Conservation (phyloP, 805 yeast genomes). For the Yamadazyma tumulicola region DNA sequence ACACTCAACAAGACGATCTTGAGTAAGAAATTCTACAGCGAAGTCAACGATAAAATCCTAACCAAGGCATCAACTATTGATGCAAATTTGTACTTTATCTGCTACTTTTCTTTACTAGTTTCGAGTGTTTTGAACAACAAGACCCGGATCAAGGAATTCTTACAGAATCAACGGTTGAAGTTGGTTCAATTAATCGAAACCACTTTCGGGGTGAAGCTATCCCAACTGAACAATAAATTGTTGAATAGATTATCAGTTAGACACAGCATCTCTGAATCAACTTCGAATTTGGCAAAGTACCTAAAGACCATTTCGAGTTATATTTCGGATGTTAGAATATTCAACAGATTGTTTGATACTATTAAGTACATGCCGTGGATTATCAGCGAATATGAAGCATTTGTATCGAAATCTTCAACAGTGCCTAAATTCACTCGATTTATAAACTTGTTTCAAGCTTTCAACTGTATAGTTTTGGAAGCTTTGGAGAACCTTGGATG, state of each 20-base stretch:
- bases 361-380: slow-evolving; percentile 45
- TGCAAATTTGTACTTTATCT: slow-evolving; percentile 37
- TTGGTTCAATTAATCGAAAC: slow-evolving; percentile 17
- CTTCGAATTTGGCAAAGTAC: slow-evolving; percentile 28
- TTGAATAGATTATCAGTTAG: slow-evolving; percentile 5
- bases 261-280: not conserved
- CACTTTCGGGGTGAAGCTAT: slow-evolving; percentile 12
- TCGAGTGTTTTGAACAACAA: slow-evolving; percentile 38
- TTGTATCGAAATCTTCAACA: slow-evolving; percentile 21
- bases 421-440: slow-evolving; percentile 28
- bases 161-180: slow-evolving; percentile 23
- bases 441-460: slow-evolving; percentile 35
- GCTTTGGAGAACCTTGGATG: slow-evolving; percentile 43
- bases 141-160: slow-evolving; percentile 25
- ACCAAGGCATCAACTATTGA: slow-evolving; percentile 33
- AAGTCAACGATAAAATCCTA: slow-evolving; percentile 38
- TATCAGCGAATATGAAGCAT: slow-evolving; percentile 33
- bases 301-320: slow-evolving; percentile 34
- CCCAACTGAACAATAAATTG: slow-evolving; percentile 12
- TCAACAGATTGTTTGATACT: slow-evolving; percentile 39
- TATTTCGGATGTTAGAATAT: slow-evolving; percentile 39
- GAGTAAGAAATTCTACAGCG: slow-evolving; percentile 38
- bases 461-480: slow-evolving; percentile 40
- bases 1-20: slow-evolving; percentile 31
- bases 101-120: slow-evolving; percentile 38